Conservation (phyloP, 768 basidiomycete genomes). For the Neoboletus subvelutipes region DNA sequence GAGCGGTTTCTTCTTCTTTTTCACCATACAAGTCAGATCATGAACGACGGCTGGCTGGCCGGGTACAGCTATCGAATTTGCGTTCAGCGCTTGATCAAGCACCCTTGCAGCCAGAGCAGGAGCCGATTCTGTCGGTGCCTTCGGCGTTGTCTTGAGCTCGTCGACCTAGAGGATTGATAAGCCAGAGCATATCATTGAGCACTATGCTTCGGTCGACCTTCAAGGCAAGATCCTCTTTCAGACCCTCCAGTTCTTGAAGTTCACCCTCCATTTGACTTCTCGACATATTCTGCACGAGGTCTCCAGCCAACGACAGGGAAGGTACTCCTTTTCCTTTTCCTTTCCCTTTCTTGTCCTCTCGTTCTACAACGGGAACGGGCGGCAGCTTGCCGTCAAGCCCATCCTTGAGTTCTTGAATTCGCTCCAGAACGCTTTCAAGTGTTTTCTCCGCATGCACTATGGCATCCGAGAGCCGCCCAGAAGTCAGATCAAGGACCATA, state of each 20-base stretch:
- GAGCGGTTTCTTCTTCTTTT: conserved; percentile 70
- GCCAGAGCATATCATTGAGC: not conserved
- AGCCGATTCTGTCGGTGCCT: conserved; percentile 56
- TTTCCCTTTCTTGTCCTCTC: conserved; percentile 57
- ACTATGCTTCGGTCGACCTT: conserved; percentile 52
- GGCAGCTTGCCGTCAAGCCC: conserved; percentile 38
- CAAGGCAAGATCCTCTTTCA: conserved; percentile 78
- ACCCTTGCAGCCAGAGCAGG: conserved; percentile 70
- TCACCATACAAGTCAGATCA: conserved; percentile 81
- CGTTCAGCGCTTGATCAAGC: conserved; percentile 69
- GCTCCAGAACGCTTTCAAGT: conserved; percentile 69
- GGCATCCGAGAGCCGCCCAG: conserved; percentile 79
- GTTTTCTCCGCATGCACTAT: conserved; percentile 81
- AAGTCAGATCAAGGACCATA: conserved; percentile 88
- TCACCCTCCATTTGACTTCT: conserved; percentile 74
- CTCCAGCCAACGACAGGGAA: conserved; percentile 40
- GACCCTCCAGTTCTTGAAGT: conserved; percentile 70
- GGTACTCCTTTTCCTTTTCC: conserved; percentile 56
- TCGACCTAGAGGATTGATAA: conserved; percentile 63
- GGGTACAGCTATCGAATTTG: conserved; percentile 34
- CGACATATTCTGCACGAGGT: conserved; percentile 63
- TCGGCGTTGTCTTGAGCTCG: conserved; percentile 82
- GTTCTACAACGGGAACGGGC: conserved; percentile 32
- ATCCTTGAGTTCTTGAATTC: conserved; percentile 59
- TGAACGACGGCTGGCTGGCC: conserved; percentile 54